Evolutionary conservation across 352 stramenopile genomes (phyloP), one percentile per base, ranked within the genome.

Genomic region (Globisporangium canariense): DNA sequence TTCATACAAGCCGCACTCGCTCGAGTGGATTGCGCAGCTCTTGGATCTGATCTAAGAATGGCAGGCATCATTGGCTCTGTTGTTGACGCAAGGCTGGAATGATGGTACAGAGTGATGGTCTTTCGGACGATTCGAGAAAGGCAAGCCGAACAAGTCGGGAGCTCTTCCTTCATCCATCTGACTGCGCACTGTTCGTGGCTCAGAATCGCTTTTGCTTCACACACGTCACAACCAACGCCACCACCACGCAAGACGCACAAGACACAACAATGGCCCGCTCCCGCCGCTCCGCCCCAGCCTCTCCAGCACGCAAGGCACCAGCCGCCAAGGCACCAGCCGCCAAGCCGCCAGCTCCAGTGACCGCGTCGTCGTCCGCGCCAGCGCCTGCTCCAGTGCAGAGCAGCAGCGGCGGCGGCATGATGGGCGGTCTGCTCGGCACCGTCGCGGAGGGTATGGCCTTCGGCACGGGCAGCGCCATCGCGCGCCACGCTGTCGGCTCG

Each of bases 371-470:
- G 32, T 62, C 70, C 10, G 70, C 78, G 2, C 55, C 79, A 2
- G 68, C 69, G 2, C 73, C 72, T 32, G 67, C 72, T 65, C 66
- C 77, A 45, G 68, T 54, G 56, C 65, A 41, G 36, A 66, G 63
- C 46, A 78, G 60, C 67, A 71, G 62, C 43, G 58, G 28, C n/a
- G 79, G 81, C 16, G 83, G 79, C 32, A 97, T 98, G 80, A 89
- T 98, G 56, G 82, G 87, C 25, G 94, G 95, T 16, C 91, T 99
- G 60, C 78, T 96, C 54, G 93, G 89, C 62, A 98, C 94, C 18
- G 97, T 99, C 70, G 94, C 89, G 0, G 92, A 99, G 67, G 96
- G 97, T 61, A 98, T 99, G 83, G 96, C 96, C 6, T 99, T 98
- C 73, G 97, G 97, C 68, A 98, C 94, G 14, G 97, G 96, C 70